Percentiles rank a stretch among this genome's conserved stretches.
Conservation (phyloP, 2,329 filamentous ascomycete genomes). For the Fusarium sp. region DNA sequence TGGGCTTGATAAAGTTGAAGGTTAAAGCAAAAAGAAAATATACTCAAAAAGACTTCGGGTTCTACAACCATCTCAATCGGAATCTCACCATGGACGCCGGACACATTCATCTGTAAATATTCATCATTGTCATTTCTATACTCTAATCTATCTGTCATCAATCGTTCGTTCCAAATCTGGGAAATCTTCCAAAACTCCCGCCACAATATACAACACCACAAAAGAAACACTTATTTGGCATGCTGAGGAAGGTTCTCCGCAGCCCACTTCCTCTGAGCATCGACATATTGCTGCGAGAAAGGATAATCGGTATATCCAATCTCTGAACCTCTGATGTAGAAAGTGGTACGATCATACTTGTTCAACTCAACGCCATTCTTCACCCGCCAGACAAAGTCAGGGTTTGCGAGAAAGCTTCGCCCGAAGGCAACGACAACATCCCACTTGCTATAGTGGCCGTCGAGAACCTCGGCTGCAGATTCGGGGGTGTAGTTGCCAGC, state of each 20-base stretch:
- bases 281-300: constrained; percentile 29
- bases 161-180: neutral
- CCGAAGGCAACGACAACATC: constrained; percentile 52
- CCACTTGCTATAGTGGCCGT: constrained; percentile 48
- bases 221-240: constrained; percentile 1
- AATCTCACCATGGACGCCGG: no score
- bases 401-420: constrained; percentile 48
- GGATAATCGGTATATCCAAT: constrained; percentile 43
- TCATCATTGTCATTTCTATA: neutral
- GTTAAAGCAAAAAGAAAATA: no score
- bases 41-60: no score
- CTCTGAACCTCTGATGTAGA: constrained; percentile 42
- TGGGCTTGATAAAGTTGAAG: no score
- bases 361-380: constrained; percentile 44
- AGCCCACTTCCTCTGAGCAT: constrained; percentile 26
- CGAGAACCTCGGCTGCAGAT: constrained; percentile 36
- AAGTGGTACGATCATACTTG: constrained; percentile 46
- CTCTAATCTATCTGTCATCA: neutral
- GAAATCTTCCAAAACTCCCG: no score
- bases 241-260: constrained; percentile 10
- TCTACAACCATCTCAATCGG: no score
- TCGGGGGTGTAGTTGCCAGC: constrained; percentile 46
- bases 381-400: constrained; percentile 48
- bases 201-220: no score
- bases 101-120: neutral